Percentiles rank a stretch among this genome's conserved stretches.
Conservation (phyloP, 306 rosid genomes). For the Malus asiatica region DNA sequence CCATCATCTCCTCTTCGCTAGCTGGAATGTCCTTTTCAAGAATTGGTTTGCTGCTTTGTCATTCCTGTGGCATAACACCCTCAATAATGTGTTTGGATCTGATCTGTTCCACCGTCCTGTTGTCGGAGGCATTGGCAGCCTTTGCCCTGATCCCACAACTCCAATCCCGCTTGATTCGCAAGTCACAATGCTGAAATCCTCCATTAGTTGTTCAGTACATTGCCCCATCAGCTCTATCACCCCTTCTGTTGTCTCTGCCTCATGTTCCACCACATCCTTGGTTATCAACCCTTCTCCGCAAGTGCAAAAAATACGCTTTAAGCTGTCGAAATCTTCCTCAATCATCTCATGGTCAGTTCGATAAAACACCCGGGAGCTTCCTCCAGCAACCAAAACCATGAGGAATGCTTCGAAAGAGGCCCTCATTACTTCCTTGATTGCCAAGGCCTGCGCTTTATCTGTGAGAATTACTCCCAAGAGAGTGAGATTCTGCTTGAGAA, state of each 20-base stretch:
- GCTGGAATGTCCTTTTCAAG: constrained; percentile 78
- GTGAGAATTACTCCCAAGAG: constrained; percentile 56
- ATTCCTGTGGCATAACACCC: constrained; percentile 80
- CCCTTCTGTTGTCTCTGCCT: constrained; percentile 69
- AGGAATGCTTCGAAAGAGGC: constrained; percentile 78
- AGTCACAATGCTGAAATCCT: constrained; percentile 67
- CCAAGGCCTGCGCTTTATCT: constrained; percentile 70
- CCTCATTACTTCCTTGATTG: constrained; percentile 79
- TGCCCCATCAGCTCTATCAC: constrained; percentile 65
- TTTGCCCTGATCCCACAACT: constrained; percentile 46
- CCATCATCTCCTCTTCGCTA: constrained; percentile 74
- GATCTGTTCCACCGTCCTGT: constrained; percentile 83
- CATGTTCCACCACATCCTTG: constrained; percentile 64
- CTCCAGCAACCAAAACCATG: constrained; percentile 93
- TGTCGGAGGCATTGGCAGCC: constrained; percentile 84
- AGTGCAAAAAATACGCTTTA: constrained; percentile 55
- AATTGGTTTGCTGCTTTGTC: constrained; percentile 62
- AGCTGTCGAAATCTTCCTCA: constrained; percentile 64
- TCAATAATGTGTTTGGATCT: constrained; percentile 82
- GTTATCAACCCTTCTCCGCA: constrained; percentile 79
- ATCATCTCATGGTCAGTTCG: constrained; percentile 55
- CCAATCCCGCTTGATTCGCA: constrained; percentile 76
- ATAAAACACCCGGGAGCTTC: constrained; percentile 52
- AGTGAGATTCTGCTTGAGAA: constrained; percentile 66
- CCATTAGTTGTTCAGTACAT: constrained; percentile 66